Evolutionary conservation across 1,284 basidiomycete genomes (phyloP).

Genomic region (Tausonia pullulans): DNA sequence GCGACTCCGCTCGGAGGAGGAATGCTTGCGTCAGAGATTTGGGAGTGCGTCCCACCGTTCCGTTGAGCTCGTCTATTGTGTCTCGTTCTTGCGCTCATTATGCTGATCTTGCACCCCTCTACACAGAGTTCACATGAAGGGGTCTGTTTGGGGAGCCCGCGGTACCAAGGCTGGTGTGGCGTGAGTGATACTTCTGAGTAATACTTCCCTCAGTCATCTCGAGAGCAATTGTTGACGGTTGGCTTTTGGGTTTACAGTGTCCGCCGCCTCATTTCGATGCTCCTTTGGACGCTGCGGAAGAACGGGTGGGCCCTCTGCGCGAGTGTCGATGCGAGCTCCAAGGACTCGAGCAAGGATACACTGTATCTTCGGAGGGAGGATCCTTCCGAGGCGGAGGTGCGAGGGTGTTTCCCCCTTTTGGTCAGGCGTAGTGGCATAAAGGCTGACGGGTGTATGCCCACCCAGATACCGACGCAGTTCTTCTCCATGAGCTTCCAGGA

Average conservation of each 20-base stretch:
- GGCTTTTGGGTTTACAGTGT: neutral
- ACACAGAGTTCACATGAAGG: slow-evolving; percentile 4
- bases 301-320: neutral
- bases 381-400: neutral
- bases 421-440: too few relatives aligned
- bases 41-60: neutral
- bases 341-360: slow-evolving; percentile 12
- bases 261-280: slow-evolving; percentile 2
- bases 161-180: slow-evolving; percentile 4
- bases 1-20: neutral
- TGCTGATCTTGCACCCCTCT: too few relatives aligned
- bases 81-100: too few relatives aligned
- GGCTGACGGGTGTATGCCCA: neutral
- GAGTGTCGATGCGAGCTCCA: slow-evolving; percentile 7
- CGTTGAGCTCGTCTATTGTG: too few relatives aligned
- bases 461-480: slow-evolving; percentile 13
- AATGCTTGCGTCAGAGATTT: slow-evolving; percentile 5
- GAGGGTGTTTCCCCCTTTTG: too few relatives aligned
- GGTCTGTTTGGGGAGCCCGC: slow-evolving; percentile 6
- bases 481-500: slow-evolving; percentile 10
- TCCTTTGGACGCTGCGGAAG: slow-evolving; percentile 3
- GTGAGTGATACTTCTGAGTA: neutral
- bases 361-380: slow-evolving; percentile 4
- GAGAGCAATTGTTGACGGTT: too few relatives aligned
- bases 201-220: neutral